A percentile compares a stretch with the other conserved stretches of the same genome.
Evolutionary conservation across 2,329 filamentous ascomycete species (phyloP).

Genomic region (Colletotrichum lupini): DNA sequence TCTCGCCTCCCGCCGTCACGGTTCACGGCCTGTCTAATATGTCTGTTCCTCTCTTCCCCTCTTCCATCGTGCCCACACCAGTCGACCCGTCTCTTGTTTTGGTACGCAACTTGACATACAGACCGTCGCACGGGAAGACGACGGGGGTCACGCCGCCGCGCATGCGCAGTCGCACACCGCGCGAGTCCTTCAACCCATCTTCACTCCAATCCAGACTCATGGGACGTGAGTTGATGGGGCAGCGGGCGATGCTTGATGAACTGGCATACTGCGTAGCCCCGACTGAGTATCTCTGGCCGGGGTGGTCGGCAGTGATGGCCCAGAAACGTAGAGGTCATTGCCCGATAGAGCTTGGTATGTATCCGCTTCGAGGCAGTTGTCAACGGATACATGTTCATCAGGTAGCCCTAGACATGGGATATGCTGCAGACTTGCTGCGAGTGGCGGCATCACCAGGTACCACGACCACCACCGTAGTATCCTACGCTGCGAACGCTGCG

Average conservation of each 20-base stretch:
- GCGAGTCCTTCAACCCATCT: slow-evolving; percentile 5
- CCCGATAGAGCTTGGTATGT: slow-evolving; percentile 24
- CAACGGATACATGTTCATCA: slow-evolving; percentile 5
- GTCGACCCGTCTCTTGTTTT: slow-evolving; percentile 6
- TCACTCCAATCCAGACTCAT: slow-evolving; percentile 27
- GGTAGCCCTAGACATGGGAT: slow-evolving; percentile 20
- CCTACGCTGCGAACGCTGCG: neutral
- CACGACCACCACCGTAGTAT: neutral
- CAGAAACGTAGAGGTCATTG: slow-evolving; percentile 15
- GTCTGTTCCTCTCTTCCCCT: slow-evolving; percentile 22
- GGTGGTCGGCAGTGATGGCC: slow-evolving; percentile 26
- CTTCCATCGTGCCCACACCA: slow-evolving; percentile 3
- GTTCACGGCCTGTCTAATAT: slow-evolving; percentile 17
- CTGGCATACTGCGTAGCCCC: slow-evolving; percentile 25
- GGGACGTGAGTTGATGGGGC: slow-evolving; percentile 31
- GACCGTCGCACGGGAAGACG: slow-evolving; percentile 26
- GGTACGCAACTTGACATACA: slow-evolving; percentile 21
- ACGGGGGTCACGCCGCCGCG: slow-evolving; percentile 8
- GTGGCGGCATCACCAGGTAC: slow-evolving; percentile 2
- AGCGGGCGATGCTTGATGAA: slow-evolving; percentile 34
- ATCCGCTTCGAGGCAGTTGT: slow-evolving; percentile 21
- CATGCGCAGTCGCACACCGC: slow-evolving; percentile 6
- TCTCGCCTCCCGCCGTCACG: slow-evolving; percentile 24
- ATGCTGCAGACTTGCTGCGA: slow-evolving; percentile 24
- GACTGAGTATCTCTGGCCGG: slow-evolving; percentile 30